These are phyloP conservation scores for Prunus yedoensis DNA, from an alignment of 331 rosid genomes.

Conservation along the genomic window DNA sequence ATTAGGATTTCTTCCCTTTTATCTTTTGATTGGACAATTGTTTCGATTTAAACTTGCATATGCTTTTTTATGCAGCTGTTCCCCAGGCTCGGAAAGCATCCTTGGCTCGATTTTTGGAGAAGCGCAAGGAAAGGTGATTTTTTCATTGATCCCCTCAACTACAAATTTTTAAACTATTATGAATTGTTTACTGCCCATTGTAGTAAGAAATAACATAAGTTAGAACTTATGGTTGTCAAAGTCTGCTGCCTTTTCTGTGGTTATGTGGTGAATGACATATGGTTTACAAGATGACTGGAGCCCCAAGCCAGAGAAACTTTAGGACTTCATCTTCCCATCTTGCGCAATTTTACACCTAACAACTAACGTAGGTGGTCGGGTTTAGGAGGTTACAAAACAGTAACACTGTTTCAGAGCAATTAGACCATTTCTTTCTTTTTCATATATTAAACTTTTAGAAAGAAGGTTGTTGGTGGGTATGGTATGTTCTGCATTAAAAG, in stretches of 20 bases:
- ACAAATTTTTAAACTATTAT: not conserved
- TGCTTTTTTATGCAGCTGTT: slow-evolving; percentile 39
- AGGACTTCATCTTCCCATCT: not conserved
- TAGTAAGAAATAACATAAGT: not conserved
- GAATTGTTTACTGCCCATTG: not conserved
- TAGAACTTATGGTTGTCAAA: not conserved
- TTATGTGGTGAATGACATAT: not conserved
- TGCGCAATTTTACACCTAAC: not conserved
- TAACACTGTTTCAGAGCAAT: not conserved
- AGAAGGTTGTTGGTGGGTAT: not conserved
- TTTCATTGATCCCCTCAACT: not conserved
- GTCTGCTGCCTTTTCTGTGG: not conserved
- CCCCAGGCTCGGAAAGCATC: slow-evolving; percentile 97
- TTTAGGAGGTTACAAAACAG: not conserved
- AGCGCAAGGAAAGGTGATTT: slow-evolving; percentile 31
- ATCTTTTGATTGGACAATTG: not conserved
- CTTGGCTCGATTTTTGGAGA: slow-evolving; percentile 80
- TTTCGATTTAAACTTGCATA: not conserved
- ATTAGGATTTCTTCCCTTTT: not conserved
- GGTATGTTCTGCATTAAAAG: not conserved
- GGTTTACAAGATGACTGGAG: not conserved
- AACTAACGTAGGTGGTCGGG: not conserved
- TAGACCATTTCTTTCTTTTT: not conserved
- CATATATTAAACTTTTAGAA: too few relatives aligned
- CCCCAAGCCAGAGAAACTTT: not conserved